These are phyloP conservation scores for Trametes cubensis DNA, from an alignment of 768 basidiomycete species.

Conservation along the genomic window DNA sequence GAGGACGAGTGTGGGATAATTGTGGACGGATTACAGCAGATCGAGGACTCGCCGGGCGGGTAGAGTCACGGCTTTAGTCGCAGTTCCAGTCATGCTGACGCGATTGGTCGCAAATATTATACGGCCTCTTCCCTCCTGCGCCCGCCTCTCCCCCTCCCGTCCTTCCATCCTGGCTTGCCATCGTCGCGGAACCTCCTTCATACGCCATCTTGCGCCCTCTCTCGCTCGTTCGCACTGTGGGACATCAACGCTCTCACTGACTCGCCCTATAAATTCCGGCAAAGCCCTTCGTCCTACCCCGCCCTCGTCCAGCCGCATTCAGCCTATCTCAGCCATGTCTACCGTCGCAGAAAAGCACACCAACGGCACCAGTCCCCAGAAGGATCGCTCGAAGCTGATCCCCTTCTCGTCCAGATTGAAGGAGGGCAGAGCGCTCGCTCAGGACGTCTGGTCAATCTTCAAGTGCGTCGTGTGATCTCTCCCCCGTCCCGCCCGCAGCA, in stretches of 20 bases:
- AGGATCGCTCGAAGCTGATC: conserved; percentile 45
- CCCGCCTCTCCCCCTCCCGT: too few relatives aligned
- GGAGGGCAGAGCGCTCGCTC: conserved; percentile 75
- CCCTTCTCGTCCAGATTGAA: conserved; percentile 71
- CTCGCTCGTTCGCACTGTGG: conserved; percentile 11
- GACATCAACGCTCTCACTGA: neutral
- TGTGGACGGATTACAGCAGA: too few relatives aligned
- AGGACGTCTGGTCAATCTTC: conserved; percentile 93
- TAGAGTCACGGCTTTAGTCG: too few relatives aligned
- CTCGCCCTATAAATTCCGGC: conserved; percentile 5
- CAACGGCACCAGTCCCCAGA: conserved; percentile 26
- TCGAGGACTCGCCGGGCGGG: too few relatives aligned
- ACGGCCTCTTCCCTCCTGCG: neutral
- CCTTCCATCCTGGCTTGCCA: too few relatives aligned
- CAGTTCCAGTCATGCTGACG: conserved; percentile 11
- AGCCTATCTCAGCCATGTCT: conserved; percentile 11
- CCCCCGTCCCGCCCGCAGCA: neutral
- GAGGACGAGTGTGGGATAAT: too few relatives aligned
- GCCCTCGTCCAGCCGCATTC: conserved; percentile 3
- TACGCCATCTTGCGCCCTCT: neutral
- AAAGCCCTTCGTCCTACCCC: conserved; percentile 22
- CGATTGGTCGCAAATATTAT: conserved; percentile 8
- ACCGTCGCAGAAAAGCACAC: conserved; percentile 15
- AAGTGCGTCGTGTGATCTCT: conserved; percentile 51
- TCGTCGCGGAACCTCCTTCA: neutral